Base-by-base conservation (phyloP, 371 early-diverging fungal species). In the Dentiscutata heterogama region DNA sequence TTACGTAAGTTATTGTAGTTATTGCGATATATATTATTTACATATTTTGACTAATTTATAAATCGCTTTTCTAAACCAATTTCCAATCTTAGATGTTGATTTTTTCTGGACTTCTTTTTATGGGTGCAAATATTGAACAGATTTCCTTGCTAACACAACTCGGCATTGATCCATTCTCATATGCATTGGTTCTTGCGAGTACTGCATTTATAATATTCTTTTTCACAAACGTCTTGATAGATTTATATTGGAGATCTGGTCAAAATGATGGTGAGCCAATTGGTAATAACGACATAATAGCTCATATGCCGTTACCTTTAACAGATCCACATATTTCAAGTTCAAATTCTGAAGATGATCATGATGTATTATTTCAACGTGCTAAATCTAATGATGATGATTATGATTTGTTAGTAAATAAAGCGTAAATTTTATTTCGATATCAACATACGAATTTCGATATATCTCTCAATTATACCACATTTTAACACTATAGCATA, bases 91-190 rank as follows among this genome's bases (percentile, higher is more conserved):
- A 81, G 81, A 22, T 81, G 11, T 80, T 93, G 75, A 88, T 90
- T 16, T 85, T 92, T 72, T 86, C 92, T 54, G 93, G 93, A 56
- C 74, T 91, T 18, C 81, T 89, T 35, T 93, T 93, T 77, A 93
- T 93, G 93, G 88, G 91, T 18, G 87, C 92, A 29, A 92, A 90
- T 72, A 89, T 88, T 84, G 89, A 93, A 76, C 91, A 90, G 77
- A 85, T 93, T 13, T 74, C 61, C 3, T 84, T 84, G 39, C 82
- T 93, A 25, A 80, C 68, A 35, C 72, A 74, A 8, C 83, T 86
- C 8, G 87, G 83, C 42, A 84, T 91, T 46, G 93, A 93, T 77
- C 83, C 90, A 42, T 86, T 87, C 54, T 91, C 93, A 0, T 93
- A 91, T 80, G 88, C 88, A 76, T 88, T 92, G 75, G 84, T 90